Evolutionary conservation across 805 yeast species (phyloP), one percentile per base, ranked within the genome.

Genomic region (Lachancea thermotolerans): DNA sequence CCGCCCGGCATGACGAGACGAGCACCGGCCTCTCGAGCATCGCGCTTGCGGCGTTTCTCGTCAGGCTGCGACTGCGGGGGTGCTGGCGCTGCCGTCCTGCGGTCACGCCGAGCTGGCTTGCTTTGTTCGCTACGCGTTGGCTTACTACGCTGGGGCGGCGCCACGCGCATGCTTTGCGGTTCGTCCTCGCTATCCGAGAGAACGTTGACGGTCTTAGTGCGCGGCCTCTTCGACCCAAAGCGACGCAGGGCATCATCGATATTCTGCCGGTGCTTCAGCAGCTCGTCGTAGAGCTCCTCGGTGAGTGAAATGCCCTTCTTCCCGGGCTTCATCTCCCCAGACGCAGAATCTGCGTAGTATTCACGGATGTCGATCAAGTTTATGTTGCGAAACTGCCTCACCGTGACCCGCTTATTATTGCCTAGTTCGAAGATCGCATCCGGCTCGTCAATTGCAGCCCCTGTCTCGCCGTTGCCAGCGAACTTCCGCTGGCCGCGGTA

Each of bases 301-400:
- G 69, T 65, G 43, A 65, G 49, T 5, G 68, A 64, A 7, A 65
- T 65, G 15, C 69, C 82, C 65, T 90, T 90, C 58, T 79, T 82
- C 1, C 95, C 95, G 0, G 98, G 98, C 48, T 73, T 73, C 68
- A 74, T 71, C 49, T 79, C 82, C 5, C 82, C 82, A 9, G 69
- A 66, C 2, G 70, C 63, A n/a, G 71, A 67, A 41, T 79, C 77
- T 42, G 71, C 71, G 62, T 87, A 90, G 66, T 71, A 88, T 60
- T 90, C 96, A 47, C 98, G 75, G 43, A 90, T 85, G 56, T 90
- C 96, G 11, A 91, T 78, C 52, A 89, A 67, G 30, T 75, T 76
- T 45, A 69, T 67, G 42, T 81, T 80, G 45, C 84, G 81, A 70
- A 79, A 90, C 52, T 75, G 76, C 46, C 88, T 73, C 14, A 91